Conservation (phyloP, 495 filamentous ascomycete genomes). For the Podospora appendiculata region DNA sequence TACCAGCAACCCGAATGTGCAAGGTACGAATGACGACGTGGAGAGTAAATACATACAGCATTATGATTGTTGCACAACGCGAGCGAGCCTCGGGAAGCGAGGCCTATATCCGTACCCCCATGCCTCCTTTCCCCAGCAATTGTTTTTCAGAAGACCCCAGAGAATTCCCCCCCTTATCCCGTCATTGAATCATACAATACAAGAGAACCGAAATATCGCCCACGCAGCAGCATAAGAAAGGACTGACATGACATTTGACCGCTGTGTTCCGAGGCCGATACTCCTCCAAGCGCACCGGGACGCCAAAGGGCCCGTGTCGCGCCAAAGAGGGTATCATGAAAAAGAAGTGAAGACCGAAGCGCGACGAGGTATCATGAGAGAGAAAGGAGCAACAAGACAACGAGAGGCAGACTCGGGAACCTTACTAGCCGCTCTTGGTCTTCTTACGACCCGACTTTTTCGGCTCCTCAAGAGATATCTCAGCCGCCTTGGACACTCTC, state of each 20-base stretch:
- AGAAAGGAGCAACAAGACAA: conserved; percentile 9
- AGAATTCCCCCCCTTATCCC: no score
- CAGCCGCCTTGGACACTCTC: conserved; percentile 39
- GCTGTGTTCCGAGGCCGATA: background rate
- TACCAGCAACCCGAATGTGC: no score
- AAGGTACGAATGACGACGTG: no score
- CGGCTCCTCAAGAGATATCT: conserved; percentile 35
- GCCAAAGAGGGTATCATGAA: background rate
- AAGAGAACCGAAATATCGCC: no score
- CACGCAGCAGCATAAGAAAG: background rate
- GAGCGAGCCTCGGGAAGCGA: no score
- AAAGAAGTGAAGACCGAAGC: conserved; percentile 2
- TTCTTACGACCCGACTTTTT: conserved; percentile 49
- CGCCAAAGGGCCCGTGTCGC: conserved; percentile 1
- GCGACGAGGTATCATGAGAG: conserved; percentile 25
- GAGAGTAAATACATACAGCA: no score
- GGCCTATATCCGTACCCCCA: no score
- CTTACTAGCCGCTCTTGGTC: conserved; percentile 28
- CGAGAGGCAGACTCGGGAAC: conserved; percentile 1
- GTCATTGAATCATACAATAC: no score
- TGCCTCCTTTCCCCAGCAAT: no score
- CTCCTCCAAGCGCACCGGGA: background rate
- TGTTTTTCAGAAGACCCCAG: no score
- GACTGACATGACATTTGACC: background rate
- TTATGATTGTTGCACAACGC: no score